Conservation (phyloP, 225 moss, liverwort and hornwort genomes). For the Polytrichum formosum region DNA sequence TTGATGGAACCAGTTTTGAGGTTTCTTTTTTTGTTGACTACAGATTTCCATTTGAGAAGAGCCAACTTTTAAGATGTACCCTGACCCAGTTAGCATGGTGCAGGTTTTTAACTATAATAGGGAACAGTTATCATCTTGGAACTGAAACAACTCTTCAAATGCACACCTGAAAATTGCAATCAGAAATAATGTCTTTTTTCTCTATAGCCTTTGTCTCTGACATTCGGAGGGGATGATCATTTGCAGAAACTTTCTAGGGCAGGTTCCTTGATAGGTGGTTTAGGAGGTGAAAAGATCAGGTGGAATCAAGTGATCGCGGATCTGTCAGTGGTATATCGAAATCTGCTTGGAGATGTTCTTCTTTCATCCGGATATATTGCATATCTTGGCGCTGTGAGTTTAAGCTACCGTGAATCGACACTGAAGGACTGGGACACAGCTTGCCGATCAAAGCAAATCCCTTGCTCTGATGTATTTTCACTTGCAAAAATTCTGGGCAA, state of each 20-base stretch:
- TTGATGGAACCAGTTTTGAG: no score
- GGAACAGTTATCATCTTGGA: no score
- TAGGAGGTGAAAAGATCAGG: constrained; percentile 71
- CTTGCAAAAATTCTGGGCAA: constrained; percentile 56
- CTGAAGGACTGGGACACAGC: constrained; percentile 50
- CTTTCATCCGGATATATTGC: constrained; percentile 76
- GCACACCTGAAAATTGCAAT: no score
- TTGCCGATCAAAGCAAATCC: constrained; percentile 55
- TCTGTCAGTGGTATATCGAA: constrained; percentile 33
- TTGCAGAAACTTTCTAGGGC: constrained; percentile 77
- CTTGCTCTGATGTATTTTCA: constrained; percentile 62
- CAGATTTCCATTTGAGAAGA: no score
- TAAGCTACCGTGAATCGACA: constrained; percentile 51
- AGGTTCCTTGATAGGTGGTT: constrained; percentile 63
- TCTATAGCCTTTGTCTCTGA: no score
- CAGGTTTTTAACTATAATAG: no score
- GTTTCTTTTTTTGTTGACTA: no score
- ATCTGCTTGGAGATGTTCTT: constrained; percentile 64
- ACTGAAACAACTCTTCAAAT: no score
- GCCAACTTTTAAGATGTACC: no score
- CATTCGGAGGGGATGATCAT: no score
- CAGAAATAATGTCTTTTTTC: no score
- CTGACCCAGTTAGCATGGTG: no score
- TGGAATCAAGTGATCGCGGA: constrained; percentile 70
- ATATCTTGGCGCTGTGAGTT: constrained; percentile 74